Evolutionary conservation across 2,329 filamentous ascomycete genomes (phyloP).

Genomic region (Colletotrichum theobromicola): DNA sequence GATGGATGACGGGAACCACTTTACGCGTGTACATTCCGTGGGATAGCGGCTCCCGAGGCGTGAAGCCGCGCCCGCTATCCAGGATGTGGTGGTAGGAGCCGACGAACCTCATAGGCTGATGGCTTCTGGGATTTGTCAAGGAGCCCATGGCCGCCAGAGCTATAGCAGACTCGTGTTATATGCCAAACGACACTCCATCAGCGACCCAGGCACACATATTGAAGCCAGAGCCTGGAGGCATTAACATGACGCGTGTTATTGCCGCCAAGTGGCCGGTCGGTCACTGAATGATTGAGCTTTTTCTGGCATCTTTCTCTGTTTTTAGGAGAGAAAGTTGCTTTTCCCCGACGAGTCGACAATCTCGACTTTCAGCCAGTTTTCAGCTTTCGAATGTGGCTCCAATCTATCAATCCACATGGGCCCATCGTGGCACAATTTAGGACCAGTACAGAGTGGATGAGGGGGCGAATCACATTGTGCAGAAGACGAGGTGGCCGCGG

Average conservation of each 20-base stretch:
- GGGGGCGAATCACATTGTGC: background rate
- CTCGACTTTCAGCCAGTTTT: background rate
- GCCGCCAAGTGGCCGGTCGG: constrained; percentile 1
- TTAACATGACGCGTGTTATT: constrained; percentile 29
- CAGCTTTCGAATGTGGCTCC: background rate
- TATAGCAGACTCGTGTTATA: constrained; percentile 24
- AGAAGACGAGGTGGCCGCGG: constrained; percentile 12
- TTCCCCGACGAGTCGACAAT: background rate
- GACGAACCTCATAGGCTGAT: constrained; percentile 9
- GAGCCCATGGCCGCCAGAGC: constrained; percentile 9
- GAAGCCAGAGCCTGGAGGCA: constrained; percentile 15
- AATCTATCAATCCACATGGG: background rate
- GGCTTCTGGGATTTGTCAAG: background rate
- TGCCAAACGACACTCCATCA: constrained; percentile 18
- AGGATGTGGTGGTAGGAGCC: constrained; percentile 7
- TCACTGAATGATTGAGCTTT: constrained; percentile 4
- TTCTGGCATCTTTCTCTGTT: background rate
- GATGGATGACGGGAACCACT: constrained; percentile 24
- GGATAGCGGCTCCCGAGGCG: background rate
- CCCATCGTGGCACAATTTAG: background rate
- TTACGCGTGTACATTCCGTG: constrained; percentile 23
- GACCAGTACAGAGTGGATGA: background rate
- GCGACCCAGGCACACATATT: background rate
- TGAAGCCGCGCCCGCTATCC: constrained; percentile 1
- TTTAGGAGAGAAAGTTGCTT: background rate